These are phyloP conservation scores for Fraxinus greggii DNA, from an alignment of 305 asterid species.

Conservation along the genomic window DNA sequence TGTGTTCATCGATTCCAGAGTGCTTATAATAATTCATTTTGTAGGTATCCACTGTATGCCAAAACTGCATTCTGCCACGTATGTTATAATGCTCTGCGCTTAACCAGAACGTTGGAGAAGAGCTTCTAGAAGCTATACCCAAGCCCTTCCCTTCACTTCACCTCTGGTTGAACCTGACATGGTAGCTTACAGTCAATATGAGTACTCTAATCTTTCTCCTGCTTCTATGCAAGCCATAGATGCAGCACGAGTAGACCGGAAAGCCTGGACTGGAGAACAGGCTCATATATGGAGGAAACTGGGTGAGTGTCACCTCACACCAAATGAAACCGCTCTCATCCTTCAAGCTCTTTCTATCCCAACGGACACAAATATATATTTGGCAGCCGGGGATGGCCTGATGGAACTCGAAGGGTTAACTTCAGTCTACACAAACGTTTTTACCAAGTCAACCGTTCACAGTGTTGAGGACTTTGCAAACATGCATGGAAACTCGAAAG, in stretches of 20 bases:
- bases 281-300: constrained; percentile 82
- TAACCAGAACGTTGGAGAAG: constrained; percentile 54
- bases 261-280: constrained; percentile 84
- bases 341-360: constrained; percentile 85
- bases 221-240: constrained; percentile 66
- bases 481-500: constrained; percentile 95
- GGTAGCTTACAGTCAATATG: constrained; percentile 94
- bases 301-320: constrained; percentile 89
- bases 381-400: constrained; percentile 95
- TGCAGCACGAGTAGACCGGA: constrained; percentile 66
- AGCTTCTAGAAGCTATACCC: constrained; percentile 85
- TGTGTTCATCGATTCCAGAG: neutral
- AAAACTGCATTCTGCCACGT: constrained; percentile 92
- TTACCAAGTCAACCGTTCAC: constrained; percentile 63
- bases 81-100: constrained; percentile 76
- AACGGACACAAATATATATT: constrained; percentile 61
- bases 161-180: constrained; percentile 98
- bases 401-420: constrained; percentile 84
- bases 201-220: constrained; percentile 58
- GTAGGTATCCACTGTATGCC: constrained; percentile 80
- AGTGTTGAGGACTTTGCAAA: constrained; percentile 52
- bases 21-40: constrained; percentile 13
- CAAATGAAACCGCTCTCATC: constrained; percentile 71
- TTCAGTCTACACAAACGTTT: constrained; percentile 61
- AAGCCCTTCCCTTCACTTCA: constrained; percentile 96